Evolutionary conservation across 352 stramenopile species (phyloP), one percentile per base, ranked within the genome.

Genomic region (Globisporangium paddicum): DNA sequence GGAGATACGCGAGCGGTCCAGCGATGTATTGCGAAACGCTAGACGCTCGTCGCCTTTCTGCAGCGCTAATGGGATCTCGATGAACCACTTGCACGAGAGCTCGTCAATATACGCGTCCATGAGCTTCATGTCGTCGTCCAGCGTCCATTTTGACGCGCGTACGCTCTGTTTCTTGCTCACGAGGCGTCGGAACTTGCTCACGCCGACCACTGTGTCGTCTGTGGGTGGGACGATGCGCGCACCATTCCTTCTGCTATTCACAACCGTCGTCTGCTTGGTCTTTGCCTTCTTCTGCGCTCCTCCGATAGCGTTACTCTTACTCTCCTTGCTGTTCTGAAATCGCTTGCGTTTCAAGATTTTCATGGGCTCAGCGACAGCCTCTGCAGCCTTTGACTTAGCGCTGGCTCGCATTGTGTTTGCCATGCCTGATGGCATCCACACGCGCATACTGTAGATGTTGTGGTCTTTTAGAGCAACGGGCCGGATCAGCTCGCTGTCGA

Each of bases 71-170:
- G 86, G 86, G 6, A 95, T 59, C 21, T 92, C 81, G 28, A 95
- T 80, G 64, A 89, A 88, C 82, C 86, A 95, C 30, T 79, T 72
- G 19, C 69, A 76, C 2, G 82, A 87, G 34, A 89, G 66, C 64
- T 86, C 77, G 11, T 90, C 78, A 42, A 95, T 67, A 64, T 91
- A 95, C 30, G 77, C 46, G 47, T 90, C 75, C 60, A 93, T 79
- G 35, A 95, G 53, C 32, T 64, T 62, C n/a, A 79, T 55, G 56
- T 95, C 81, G 3, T 88, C 69, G 46, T 89, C 75, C 49, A 77
- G 55, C 3, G 68, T 76, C 84, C 82, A 91, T 35, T 85, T 88
- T 9, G 71, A 70, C 3, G 75, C 82, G 26, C 80, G 70, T 14
- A 75, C 58, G 42, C 69, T 79, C 62, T 72, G 81, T 63, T 86